phyloP scores from a whole-genome alignment of 805 yeast genomes.

The Isabelozyma gotoi region DNA sequence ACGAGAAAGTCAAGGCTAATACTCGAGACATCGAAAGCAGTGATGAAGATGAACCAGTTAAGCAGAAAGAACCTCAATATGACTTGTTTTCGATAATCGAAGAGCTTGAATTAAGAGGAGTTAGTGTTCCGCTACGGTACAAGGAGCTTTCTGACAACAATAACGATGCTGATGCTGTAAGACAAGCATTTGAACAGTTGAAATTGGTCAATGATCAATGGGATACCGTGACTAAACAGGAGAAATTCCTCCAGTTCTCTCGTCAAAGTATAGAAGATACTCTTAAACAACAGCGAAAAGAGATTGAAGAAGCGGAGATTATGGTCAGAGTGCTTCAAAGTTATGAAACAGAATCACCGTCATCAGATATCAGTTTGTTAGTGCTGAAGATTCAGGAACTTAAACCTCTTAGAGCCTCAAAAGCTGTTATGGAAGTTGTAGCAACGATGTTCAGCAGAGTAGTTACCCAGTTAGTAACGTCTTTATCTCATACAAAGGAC shows the following conservation, averaged over 20 bases:
- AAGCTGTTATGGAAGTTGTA: neutral
- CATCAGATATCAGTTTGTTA: too few species aligned
- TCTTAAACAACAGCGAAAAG: neutral
- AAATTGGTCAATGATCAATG: conserved; percentile 12
- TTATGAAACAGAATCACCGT: too few species aligned
- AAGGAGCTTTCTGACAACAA: conserved; percentile 32
- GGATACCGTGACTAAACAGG: conserved; percentile 10
- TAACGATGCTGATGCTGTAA: conserved; percentile 1
- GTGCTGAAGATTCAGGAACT: neutral
- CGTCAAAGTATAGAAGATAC: neutral
- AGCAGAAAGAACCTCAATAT: conserved; percentile 3
- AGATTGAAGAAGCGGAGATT: neutral
- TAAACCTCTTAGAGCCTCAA: neutral
- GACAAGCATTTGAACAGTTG: conserved; percentile 12
- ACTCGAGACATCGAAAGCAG: conserved; percentile 16
- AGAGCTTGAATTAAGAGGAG: conserved; percentile 30
- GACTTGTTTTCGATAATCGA: conserved; percentile 37
- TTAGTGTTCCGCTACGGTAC: conserved; percentile 33
- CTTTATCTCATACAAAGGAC: neutral
- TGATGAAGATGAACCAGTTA: conserved; percentile 17
- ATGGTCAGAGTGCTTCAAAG: neutral
- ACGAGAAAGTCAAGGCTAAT: conserved; percentile 28
- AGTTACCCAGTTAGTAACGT: neutral
- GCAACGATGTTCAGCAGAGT: neutral
- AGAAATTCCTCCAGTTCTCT: conserved; percentile 2